A percentile compares a stretch with the other conserved stretches of the same genome.
phyloP scores from a whole-genome alignment of 2,329 filamentous ascomycete species.

The Sporothrix mexicana region DNA sequence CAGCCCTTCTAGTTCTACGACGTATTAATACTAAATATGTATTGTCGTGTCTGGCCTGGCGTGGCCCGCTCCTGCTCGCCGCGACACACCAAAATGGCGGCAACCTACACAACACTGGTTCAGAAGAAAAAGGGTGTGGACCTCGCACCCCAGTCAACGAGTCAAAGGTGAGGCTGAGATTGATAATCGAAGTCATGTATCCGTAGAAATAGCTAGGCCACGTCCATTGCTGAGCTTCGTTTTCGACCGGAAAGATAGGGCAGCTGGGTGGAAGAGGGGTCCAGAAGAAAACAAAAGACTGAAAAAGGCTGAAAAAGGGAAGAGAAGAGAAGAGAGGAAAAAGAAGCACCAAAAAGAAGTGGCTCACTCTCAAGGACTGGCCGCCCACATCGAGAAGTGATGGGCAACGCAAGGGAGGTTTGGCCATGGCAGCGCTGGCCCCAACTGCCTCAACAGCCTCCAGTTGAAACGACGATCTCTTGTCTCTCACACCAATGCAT shows the following conservation, averaged over 20 bases:
- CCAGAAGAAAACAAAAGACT: background rate
- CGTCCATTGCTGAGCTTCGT: too few species aligned
- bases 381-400: background rate
- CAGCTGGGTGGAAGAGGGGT: too few species aligned
- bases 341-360: background rate
- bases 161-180: background rate
- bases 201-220: too few species aligned
- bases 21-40: too few species aligned
- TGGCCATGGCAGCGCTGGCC: background rate
- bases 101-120: background rate
- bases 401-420: conserved; percentile 15
- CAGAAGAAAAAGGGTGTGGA: background rate
- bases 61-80: background rate
- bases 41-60: background rate
- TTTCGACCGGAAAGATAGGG: too few species aligned
- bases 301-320: background rate
- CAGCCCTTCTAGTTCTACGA: too few species aligned
- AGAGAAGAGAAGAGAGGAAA: background rate
- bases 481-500: background rate
- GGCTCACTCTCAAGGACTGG: background rate
- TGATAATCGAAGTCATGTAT: too few species aligned
- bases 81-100: background rate
- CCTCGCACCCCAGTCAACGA: background rate
- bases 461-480: background rate
- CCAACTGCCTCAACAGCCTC: background rate